These are phyloP conservation scores for Dothistroma septosporum DNA, from an alignment of 2,329 filamentous ascomycete species.

Conservation along the genomic window DNA sequence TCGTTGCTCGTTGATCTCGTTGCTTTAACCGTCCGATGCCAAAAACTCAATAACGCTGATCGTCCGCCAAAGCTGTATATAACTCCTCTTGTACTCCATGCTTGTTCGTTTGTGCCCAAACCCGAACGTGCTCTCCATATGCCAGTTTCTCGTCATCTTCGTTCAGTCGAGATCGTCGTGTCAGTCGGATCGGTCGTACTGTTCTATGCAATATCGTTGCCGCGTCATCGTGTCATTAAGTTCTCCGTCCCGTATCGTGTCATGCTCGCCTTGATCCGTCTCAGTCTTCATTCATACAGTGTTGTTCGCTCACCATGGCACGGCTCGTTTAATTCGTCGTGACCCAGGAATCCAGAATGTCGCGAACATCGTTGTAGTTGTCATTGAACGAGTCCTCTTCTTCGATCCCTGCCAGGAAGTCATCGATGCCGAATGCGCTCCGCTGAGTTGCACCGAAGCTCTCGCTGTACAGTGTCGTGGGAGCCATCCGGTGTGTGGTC, in stretches of 20 bases:
- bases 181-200: background rate
- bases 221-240: slow-evolving; percentile 14
- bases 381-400: slow-evolving; percentile 9
- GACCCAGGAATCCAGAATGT: slow-evolving; percentile 25
- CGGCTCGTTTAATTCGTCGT: slow-evolving; percentile 12
- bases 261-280: slow-evolving; percentile 8
- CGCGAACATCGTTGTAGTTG: slow-evolving; percentile 22
- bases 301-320: slow-evolving; percentile 5
- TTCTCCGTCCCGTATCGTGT: slow-evolving; percentile 14
- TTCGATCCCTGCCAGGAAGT: slow-evolving; percentile 13
- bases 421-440: slow-evolving; percentile 37
- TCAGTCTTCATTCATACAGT: slow-evolving; percentile 7
- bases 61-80: slow-evolving; percentile 2
- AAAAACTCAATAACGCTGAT: slow-evolving; percentile 6
- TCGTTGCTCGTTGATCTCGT: background rate
- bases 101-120: background rate
- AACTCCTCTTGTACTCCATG: slow-evolving; percentile 3
- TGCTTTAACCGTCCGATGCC: background rate
- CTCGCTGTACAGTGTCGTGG: slow-evolving; percentile 92
- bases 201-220: slow-evolving; percentile 8
- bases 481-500: slow-evolving; percentile 17
- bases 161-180: background rate
- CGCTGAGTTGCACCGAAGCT: slow-evolving; percentile 63
- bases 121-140: slow-evolving; percentile 4
- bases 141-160: slow-evolving; percentile 5